phyloP scores from a whole-genome alignment of 1,139 yeast species.

The Spathaspora jeffriesii region DNA sequence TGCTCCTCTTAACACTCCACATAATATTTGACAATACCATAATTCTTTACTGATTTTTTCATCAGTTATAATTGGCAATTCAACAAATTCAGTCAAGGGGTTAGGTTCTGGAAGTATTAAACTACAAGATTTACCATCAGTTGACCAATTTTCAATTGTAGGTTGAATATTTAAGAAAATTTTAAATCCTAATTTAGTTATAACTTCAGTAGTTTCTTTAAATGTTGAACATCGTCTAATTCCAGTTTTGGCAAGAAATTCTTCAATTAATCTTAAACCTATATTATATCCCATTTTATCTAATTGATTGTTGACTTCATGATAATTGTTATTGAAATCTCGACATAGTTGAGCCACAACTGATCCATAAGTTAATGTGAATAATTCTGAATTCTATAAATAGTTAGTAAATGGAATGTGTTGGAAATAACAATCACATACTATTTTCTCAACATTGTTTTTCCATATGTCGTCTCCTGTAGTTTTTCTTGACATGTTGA shows the following conservation, averaged over 20 bases:
- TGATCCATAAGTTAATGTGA: slow-evolving; percentile 92
- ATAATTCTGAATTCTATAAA: slow-evolving; percentile 75
- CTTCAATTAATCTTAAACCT: slow-evolving; percentile 90
- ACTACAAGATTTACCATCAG: slow-evolving; percentile 74
- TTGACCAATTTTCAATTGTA: slow-evolving; percentile 71
- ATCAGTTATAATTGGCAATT: slow-evolving; percentile 67
- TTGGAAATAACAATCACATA: slow-evolving; percentile 33
- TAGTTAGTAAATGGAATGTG: slow-evolving; percentile 12
- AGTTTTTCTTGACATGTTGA: slow-evolving; percentile 12
- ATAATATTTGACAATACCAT: slow-evolving; percentile 90
- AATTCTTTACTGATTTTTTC: slow-evolving; percentile 69
- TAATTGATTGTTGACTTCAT: slow-evolving; percentile 77
- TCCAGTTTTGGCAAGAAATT: slow-evolving; percentile 85
- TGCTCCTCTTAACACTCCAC: slow-evolving; percentile 92
- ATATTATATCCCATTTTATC: slow-evolving; percentile 96
- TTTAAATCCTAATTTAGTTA: slow-evolving; percentile 87
- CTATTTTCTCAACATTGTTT: slow-evolving; percentile 82
- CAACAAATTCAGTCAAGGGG: slow-evolving; percentile 95
- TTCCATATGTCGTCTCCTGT: slow-evolving; percentile 92
- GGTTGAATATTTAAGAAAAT: slow-evolving; percentile 86
- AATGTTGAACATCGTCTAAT: slow-evolving; percentile 78
- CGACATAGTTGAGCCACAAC: slow-evolving; percentile 91
- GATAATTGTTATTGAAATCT: slow-evolving; percentile 76
- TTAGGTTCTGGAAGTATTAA: slow-evolving; percentile 71
- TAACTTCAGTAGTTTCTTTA: slow-evolving; percentile 85